Percentiles rank a stretch among this genome's conserved stretches.
phyloP scores from a whole-genome alignment of 306 rosid genomes.

The Corylus heterophylla region DNA sequence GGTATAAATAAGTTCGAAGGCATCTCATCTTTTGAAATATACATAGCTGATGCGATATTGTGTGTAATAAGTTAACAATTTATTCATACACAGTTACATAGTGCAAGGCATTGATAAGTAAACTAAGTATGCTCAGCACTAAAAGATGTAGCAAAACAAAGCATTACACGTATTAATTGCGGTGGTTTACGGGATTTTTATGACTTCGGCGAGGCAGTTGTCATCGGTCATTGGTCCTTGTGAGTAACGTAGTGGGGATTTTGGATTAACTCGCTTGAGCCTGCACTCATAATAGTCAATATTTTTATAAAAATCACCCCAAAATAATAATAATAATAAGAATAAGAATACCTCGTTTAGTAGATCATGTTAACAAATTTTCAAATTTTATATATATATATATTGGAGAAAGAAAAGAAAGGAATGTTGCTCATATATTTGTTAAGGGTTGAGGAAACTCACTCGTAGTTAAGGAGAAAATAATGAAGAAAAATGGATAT shows the following conservation, averaged over 20 bases:
- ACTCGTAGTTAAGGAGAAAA: conserved; percentile 34
- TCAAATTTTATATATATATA: neutral
- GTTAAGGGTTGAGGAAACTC: neutral
- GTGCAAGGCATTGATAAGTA: neutral
- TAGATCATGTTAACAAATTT: neutral
- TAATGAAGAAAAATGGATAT: conserved; percentile 36
- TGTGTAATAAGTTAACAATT: neutral
- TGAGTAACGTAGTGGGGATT: conserved; percentile 4
- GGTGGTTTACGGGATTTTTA: neutral
- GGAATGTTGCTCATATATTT: neutral
- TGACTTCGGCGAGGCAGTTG: conserved; percentile 33
- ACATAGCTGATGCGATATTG: too few species aligned
- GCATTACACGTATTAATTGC: neutral
- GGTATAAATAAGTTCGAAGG: too few species aligned
- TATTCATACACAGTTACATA: neutral
- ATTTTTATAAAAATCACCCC: neutral
- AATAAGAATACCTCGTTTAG: too few species aligned
- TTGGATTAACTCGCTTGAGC: conserved; percentile 30
- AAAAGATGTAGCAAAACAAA: neutral
- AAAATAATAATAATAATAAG: too few species aligned
- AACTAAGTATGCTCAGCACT: neutral
- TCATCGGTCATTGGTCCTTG: conserved; percentile 24
- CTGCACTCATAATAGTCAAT: neutral
- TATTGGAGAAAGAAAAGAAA: neutral
- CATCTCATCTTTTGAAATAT: too few species aligned